Base-by-base conservation (phyloP, 257 asterid genomes). In the Solanum gracilifrons region DNA sequence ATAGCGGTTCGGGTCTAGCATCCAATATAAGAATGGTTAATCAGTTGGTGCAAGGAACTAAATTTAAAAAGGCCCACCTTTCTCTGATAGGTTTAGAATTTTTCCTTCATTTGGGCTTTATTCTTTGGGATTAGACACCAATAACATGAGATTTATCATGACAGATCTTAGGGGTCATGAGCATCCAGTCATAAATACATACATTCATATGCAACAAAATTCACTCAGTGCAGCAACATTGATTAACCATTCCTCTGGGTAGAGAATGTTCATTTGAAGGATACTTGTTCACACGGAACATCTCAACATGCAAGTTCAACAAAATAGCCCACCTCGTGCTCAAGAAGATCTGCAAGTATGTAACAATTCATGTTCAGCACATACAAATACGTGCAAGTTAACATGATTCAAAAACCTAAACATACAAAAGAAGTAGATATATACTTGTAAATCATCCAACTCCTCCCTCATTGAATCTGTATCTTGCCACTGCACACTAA, bases 221-320 rank as follows among this genome's bases (percentile, higher is more conserved):
- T 72, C 51, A 86, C 58, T 29, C 29, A 29, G 12, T 29, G 41
- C 85, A 27, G 68, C 41, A 48, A 31, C 68, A 46, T 29, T 9
- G 35, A 15, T 80, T 29, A 27, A 46, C 39, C 36, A 43, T 27
- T 51, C 71, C 64, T 37, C 79, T 31, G 15, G 85, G 48, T 68
- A 82, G 85, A 46, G 33, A 58, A 68, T 25, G 55, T 48, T 48
- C 6, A 84, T 62, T 88, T 48, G 88, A 86, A 93, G 99, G 99
- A 97, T 97, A 97, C 99, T 95, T 97, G 94, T 95, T 97, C 89
- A 97, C 98, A 37, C 99, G 95, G 92, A 97, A 97, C 99, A 97
- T 96, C 91, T 97, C 99, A 72, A 96, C 99, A 62, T 97, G 99
- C 95, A 97, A 93, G 92, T 97, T 97, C 89, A 97, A 92, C 88